These are phyloP conservation scores for Nasturtium officinale DNA, from an alignment of 345 rosid species.

Conservation along the genomic window DNA sequence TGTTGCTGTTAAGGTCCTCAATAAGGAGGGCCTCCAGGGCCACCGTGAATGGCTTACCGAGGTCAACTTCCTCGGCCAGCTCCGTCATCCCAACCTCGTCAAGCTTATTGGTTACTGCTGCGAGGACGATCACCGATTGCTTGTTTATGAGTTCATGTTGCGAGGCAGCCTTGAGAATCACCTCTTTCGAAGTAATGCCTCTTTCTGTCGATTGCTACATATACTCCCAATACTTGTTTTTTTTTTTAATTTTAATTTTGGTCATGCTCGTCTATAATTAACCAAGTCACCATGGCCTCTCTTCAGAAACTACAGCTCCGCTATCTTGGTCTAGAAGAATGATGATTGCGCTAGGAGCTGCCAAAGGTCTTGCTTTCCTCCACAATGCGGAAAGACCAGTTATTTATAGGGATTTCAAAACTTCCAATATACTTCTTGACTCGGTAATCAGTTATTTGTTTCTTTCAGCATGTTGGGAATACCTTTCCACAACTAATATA, in stretches of 20 bases:
- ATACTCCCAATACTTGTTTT: background rate
- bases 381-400: slow-evolving; percentile 97
- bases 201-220: background rate
- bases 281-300: slow-evolving; percentile 27
- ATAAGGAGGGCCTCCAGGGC: slow-evolving; percentile 97
- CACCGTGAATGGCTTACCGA: slow-evolving; percentile 96
- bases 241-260: background rate
- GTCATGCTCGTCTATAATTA: background rate
- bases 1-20: slow-evolving; percentile 94
- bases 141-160: slow-evolving; percentile 93
- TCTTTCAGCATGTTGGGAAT: slow-evolving; percentile 6
- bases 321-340: slow-evolving; percentile 85
- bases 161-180: slow-evolving; percentile 98
- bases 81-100: slow-evolving; percentile 94
- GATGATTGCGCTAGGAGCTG: slow-evolving; percentile 99
- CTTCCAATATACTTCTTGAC: slow-evolving; percentile 92
- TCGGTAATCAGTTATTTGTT: slow-evolving; percentile 55
- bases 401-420: slow-evolving; percentile 93
- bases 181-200: slow-evolving; percentile 77
- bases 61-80: slow-evolving; percentile 79
- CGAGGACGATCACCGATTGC: slow-evolving; percentile 89
- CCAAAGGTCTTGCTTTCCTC: slow-evolving; percentile 96
- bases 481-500: slow-evolving; percentile 10
- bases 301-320: slow-evolving; percentile 76
- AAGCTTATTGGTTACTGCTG: slow-evolving; percentile 94